Evolutionary conservation across 2,329 filamentous ascomycete species (phyloP), one percentile per base, ranked within the genome.

Genomic region (Penicillium expansum): DNA sequence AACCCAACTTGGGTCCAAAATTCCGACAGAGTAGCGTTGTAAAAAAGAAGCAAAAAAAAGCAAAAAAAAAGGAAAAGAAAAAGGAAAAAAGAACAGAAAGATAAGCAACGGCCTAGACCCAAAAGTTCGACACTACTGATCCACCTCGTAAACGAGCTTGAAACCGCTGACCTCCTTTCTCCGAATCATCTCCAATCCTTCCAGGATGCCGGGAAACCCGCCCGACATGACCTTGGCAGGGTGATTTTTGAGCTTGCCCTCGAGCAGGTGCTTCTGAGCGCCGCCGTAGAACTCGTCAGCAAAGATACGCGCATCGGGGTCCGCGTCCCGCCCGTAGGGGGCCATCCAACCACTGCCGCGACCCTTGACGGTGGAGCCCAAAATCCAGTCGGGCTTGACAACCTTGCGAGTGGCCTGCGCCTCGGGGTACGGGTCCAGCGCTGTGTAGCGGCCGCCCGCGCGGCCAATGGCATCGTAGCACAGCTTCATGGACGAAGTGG

Each of bases 381-480:
- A 9, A 9, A 38, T 38, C n/a, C 35, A 38, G n/a, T 38, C 35
- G 35, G 35, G 35, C 35, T 38, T 38, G 35, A 38, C 35, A 18
- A 38, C 35, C 35, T 18, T 38, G n/a, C 35, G 35, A 18, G n/a
- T 38, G 39, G 39, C 13, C 20, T 42, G 39, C 7, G 6, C 11
- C 18, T 42, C 39, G 35, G 58, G 55, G 32, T 48, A 58, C 27
- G 55, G 55, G 38, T 62, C 55, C 22, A 60, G 52, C 5, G 37
- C 18, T 8, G 48, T 16, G 30, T 60, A 60, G 18, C 30, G 32
- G 6, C 61, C 61, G 11, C 61, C 61, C 2, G n/a, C 5, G 4
- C 20, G 13, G 2, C 59, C 41, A 7, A 63, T 50, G 18, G 45
- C 49, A 1, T 47, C 16, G 24, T 60, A 59, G 16, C 61, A 63